Base-by-base conservation (phyloP, 495 filamentous ascomycete genomes). In the Neurospora sp. region DNA sequence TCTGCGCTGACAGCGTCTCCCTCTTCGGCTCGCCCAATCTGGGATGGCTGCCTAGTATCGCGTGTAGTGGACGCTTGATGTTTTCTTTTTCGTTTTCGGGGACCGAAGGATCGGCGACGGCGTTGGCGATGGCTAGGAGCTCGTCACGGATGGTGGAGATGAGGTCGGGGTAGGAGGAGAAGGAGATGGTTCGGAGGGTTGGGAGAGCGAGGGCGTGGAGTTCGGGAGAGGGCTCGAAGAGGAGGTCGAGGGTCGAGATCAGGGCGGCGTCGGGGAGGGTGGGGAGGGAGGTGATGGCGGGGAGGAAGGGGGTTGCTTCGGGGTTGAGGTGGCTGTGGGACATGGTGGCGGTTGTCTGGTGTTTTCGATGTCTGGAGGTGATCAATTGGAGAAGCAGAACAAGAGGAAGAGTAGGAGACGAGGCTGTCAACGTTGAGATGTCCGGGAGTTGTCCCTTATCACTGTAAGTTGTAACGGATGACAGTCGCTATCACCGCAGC, bases 11-110 rank as follows among this genome's bases (percentile, higher is more conserved):
- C 39, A 80, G 11, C 37, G 39, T 77, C 79, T 81, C 79, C 73
- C 80, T 88, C 76, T 91, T 92, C 82, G 89, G 90, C 78, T 88
- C 92, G 39, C 96, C 96, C 73, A 99, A 85, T 4, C 96, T 88
- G 7, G 96, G 96, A 82, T 99, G 96, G 62, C 92, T 90, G n/a
- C 88, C 91, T 20, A 98, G 85, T 74, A 98, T 96, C 31, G 85
- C 86, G 44, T 92, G 79, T 18, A 87, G 78, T 18, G 74, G 79
- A 0, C 27, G 12, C 14, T 66, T 16, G 3, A 66, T 35, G 3
- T 66, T 35, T 18, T 66, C 27, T 23, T 46, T 41, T 8, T 75
- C 75, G 0, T 71, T 70, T 5, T 77, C 23, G 12, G 77, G 60
- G 23, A 74, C 69, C 2, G 73, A 74, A 14, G 37, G 39, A 11